Conservation (phyloP, 306 rosid species). For the Vigna unguiculata region DNA sequence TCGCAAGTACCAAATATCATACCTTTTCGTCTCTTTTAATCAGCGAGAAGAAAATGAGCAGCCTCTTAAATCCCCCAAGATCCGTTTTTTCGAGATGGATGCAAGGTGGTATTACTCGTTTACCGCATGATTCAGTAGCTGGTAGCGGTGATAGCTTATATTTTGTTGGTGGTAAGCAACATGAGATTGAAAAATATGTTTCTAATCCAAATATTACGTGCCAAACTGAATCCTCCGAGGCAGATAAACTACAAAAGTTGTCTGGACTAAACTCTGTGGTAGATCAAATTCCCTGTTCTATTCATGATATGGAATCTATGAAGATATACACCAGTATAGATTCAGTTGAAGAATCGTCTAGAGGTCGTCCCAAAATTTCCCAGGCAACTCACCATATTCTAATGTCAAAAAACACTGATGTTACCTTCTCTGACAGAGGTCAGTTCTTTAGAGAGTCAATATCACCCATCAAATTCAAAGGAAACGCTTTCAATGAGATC, state of each 20-base stretch:
- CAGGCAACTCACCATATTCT: slow-evolving; percentile 62
- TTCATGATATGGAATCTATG: slow-evolving; percentile 56
- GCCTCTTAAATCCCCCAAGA: slow-evolving; percentile 49
- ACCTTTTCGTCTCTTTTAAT: slow-evolving; percentile 54
- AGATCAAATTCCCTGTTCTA: slow-evolving; percentile 54
- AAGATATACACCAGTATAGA: slow-evolving; percentile 58
- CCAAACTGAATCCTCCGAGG: slow-evolving; percentile 50
- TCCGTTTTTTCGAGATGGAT: slow-evolving; percentile 52
- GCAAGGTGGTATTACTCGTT: slow-evolving; percentile 50
- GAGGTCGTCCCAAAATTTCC: slow-evolving; percentile 58
- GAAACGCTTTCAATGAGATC: slow-evolving; percentile 50
- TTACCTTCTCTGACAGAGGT: slow-evolving; percentile 54
- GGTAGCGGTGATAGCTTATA: slow-evolving; percentile 48
- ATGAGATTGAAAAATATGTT: slow-evolving; percentile 51
- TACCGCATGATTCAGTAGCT: slow-evolving; percentile 49
- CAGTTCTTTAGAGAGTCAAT: slow-evolving; percentile 51
- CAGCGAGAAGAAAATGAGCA: slow-evolving; percentile 56
- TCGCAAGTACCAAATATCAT: slow-evolving; percentile 43
- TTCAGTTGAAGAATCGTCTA: slow-evolving; percentile 59
- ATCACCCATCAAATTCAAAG: slow-evolving; percentile 53
- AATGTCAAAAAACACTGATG: slow-evolving; percentile 54
- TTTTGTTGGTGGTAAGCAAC: slow-evolving; percentile 50
- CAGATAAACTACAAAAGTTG: slow-evolving; percentile 44
- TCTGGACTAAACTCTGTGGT: slow-evolving; percentile 47
- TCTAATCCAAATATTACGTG: slow-evolving; percentile 46